A percentile compares a stretch with the other conserved stretches of the same genome.
Evolutionary conservation across 805 yeast species (phyloP).

Genomic region (Kodamaea laetipori): DNA sequence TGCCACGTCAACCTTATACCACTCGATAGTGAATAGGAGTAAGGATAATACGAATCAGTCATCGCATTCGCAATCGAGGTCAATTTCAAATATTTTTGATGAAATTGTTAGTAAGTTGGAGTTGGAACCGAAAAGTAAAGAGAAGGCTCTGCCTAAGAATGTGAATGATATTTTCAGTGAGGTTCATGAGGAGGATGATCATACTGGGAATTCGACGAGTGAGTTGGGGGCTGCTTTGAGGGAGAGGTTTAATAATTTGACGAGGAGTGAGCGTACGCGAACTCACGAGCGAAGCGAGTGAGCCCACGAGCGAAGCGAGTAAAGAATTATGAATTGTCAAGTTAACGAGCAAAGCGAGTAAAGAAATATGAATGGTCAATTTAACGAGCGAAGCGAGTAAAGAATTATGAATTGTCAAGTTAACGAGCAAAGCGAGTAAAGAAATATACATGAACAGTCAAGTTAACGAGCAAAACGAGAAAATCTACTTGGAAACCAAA

Average conservation of each 20-base stretch:
- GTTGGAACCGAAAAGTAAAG: slow-evolving; percentile 5
- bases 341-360: no score
- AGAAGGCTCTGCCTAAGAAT: slow-evolving; percentile 3
- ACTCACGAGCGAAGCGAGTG: no score
- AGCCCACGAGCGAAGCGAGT: no score
- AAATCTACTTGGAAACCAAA: no score
- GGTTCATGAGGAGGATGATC: slow-evolving; percentile 11
- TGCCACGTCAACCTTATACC: slow-evolving; percentile 35
- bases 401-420: no score
- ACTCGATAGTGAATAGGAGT: slow-evolving; percentile 23
- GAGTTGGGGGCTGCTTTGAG: slow-evolving; percentile 26
- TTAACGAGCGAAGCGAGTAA: no score
- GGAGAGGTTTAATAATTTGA: slow-evolving; percentile 25
- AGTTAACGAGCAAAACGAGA: no score
- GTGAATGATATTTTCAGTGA: slow-evolving; percentile 17
- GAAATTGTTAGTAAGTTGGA: slow-evolving; percentile 23
- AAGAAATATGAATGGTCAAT: no score
- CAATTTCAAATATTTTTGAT: slow-evolving; percentile 37
- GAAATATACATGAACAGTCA: no score
- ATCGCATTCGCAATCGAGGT: slow-evolving; percentile 21
- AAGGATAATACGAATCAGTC: slow-evolving; percentile 22
- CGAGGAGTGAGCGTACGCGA: slow-evolving; percentile 18
- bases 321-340: no score
- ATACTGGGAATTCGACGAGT: slow-evolving; percentile 23
- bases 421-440: no score